Conservation (phyloP, 148 eudicot genomes). For the Spergularia bocconei region DNA sequence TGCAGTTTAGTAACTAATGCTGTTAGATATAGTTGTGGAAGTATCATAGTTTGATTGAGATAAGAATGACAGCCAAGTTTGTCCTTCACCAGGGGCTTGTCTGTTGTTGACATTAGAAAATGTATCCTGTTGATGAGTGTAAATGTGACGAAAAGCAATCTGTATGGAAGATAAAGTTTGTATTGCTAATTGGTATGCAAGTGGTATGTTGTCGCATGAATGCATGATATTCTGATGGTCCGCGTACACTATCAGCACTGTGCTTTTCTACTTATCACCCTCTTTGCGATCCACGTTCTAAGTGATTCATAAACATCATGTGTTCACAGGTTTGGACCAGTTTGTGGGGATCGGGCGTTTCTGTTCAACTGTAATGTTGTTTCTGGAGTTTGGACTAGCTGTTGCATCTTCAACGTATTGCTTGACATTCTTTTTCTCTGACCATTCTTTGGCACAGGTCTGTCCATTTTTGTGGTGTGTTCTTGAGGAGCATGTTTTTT, state of each 20-base stretch:
- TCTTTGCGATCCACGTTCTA: not conserved
- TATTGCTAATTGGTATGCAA: not conserved
- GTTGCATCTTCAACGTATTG: constrained; percentile 97
- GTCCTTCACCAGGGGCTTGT: too few species aligned
- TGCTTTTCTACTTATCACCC: not conserved
- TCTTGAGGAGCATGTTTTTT: constrained; percentile 3
- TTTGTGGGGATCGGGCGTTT: constrained; percentile 71
- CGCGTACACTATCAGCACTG: not conserved
- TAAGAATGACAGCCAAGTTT: not conserved
- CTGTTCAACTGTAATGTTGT: constrained; percentile 62
- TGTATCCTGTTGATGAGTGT: not conserved
- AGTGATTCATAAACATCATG: constrained; percentile 2
- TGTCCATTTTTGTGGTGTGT: constrained; percentile 15
- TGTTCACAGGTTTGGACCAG: constrained; percentile 70
- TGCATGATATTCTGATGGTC: not conserved
- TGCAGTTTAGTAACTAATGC: not conserved
- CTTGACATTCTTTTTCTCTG: constrained; percentile 88
- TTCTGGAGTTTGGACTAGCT: constrained; percentile 83
- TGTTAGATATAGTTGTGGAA: not conserved
- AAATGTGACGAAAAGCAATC: not conserved
- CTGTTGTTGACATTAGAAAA: too few species aligned
- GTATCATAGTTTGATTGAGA: not conserved
- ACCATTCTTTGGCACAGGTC: constrained; percentile 95
- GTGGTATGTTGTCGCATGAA: not conserved
- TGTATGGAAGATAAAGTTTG: not conserved